Percentiles rank a stretch among this genome's conserved stretches.
Evolutionary conservation across 352 stramenopile genomes (phyloP).

Genomic region (Aphanomyces astaci): DNA sequence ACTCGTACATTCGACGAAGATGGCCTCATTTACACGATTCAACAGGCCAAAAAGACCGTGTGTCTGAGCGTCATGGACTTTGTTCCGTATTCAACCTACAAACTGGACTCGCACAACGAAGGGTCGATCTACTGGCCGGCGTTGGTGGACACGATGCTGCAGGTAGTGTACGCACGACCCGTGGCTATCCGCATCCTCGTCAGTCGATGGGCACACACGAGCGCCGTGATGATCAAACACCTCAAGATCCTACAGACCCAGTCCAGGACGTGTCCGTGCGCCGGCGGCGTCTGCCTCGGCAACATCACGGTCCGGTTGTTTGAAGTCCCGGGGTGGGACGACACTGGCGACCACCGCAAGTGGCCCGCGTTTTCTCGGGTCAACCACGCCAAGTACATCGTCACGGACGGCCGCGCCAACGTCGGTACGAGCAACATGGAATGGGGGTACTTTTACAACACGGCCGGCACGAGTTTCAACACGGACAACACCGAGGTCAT

Average conservation of each 20-base stretch:
- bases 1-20: conserved; percentile 63
- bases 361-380: conserved; percentile 71
- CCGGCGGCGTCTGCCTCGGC: conserved; percentile 36
- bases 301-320: conserved; percentile 66
- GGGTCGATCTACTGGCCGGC: conserved; percentile 57
- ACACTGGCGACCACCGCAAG: conserved; percentile 37
- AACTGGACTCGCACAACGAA: conserved; percentile 26
- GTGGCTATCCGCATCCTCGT: conserved; percentile 58
- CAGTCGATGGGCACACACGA: conserved; percentile 69
- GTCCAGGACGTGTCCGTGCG: conserved; percentile 36
- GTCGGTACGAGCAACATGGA: conserved; percentile 84
- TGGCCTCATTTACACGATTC: conserved; percentile 64
- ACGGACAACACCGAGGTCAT: conserved; percentile 56
- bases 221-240: conserved; percentile 41
- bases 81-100: conserved; percentile 58
- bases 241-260: conserved; percentile 44
- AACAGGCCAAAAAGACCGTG: conserved; percentile 40
- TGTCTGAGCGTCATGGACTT: conserved; percentile 82
- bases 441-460: conserved; percentile 84
- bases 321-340: conserved; percentile 61
- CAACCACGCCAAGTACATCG: conserved; percentile 81
- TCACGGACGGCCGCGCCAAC: conserved; percentile 69
- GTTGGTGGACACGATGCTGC: conserved; percentile 53
- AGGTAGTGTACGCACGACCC: conserved; percentile 44
- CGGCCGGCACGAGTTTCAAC: conserved; percentile 65